Base-by-base conservation (phyloP, 371 early-diverging fungal genomes). In the Lichtheimia ornata region DNA sequence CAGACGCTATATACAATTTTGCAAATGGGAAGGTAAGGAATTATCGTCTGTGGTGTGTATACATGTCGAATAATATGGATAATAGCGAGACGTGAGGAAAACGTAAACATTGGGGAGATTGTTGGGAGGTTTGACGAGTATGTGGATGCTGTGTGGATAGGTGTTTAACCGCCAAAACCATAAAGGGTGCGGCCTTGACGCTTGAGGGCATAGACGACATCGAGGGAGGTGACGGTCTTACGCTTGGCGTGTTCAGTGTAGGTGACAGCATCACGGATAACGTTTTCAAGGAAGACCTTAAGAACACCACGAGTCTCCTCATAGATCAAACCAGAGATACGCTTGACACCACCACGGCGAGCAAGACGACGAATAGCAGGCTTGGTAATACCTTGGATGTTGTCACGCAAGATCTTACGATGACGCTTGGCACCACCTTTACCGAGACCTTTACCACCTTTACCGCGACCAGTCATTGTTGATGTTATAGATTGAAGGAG, bases 311-410 rank as follows among this genome's bases (percentile, higher is more conserved):
- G 96, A 69, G 98, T 97, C 78, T 99, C 99, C 77, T 97, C 97
- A 84, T 99, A 99, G 79, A 78, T 74, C 66, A 97, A 91, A 59
- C 96, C 97, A 58, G 96, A 96, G 83, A 99, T 97, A 91, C 99
- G 95, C 89, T 98, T 98, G 77, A 99, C 99, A 90, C 99, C 99
- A 74, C 99, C 99, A 94, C 99, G 97, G 81, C 99, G 95, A 56
- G 99, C 99, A 62, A 99, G 96, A 90, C 99, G 96, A 84, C 99
- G 98, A 76, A 99, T 98, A 72, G 99, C 99, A 59, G 99, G 99
- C 91, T 99, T 98, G 74, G 97, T 97, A 73, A 99, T 98, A 70
- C 97, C 97, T 83, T 93, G 88, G 49, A 61, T 63, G 93, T 95
- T 96, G 79, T 96, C 97, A 73, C 96, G 92, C 63, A 97, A 89